A percentile compares a stretch with the other conserved stretches of the same genome.
Conservation (phyloP, 768 basidiomycete genomes). For the Rhodotorula diobovata region DNA sequence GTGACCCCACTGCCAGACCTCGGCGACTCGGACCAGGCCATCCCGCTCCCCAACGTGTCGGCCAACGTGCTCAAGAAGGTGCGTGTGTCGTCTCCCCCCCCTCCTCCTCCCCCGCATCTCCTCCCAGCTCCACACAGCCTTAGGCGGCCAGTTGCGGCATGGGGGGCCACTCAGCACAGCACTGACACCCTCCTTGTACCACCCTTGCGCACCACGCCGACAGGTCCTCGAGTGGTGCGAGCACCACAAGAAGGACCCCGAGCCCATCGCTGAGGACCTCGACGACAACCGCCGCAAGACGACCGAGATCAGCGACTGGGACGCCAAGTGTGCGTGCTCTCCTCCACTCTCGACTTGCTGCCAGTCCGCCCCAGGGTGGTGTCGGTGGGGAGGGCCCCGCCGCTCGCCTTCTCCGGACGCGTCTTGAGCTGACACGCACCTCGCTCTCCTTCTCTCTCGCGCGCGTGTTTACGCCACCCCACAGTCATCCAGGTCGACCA, state of each 20-base stretch:
- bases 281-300: conserved; percentile 96
- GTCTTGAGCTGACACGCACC: conserved; percentile 5
- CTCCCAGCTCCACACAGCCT: not conserved
- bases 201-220: conserved; percentile 24
- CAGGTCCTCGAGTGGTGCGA: conserved; percentile 99
- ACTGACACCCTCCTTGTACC: conserved; percentile 24
- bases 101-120: too few relatives aligned
- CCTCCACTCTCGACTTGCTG: not conserved
- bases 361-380: too few relatives aligned
- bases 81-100: conserved; percentile 24
- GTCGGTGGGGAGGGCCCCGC: too few relatives aligned
- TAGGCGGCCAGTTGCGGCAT: not conserved
- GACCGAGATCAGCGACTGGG: conserved; percentile 99
- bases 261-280: conserved; percentile 76
- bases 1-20: conserved; percentile 58
- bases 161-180: not conserved
- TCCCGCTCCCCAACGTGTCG: conserved; percentile 89
- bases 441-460: conserved; percentile 7
- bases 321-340: conserved; percentile 65
- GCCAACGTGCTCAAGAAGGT: conserved; percentile 91
- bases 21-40: conserved; percentile 88
- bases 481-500: conserved; percentile 87
- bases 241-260: conserved; percentile 95
- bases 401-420: not conserved
- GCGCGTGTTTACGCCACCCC: too few relatives aligned